Conservation (phyloP, 2,329 filamentous ascomycete genomes). For the Metarhizium brunneum region DNA sequence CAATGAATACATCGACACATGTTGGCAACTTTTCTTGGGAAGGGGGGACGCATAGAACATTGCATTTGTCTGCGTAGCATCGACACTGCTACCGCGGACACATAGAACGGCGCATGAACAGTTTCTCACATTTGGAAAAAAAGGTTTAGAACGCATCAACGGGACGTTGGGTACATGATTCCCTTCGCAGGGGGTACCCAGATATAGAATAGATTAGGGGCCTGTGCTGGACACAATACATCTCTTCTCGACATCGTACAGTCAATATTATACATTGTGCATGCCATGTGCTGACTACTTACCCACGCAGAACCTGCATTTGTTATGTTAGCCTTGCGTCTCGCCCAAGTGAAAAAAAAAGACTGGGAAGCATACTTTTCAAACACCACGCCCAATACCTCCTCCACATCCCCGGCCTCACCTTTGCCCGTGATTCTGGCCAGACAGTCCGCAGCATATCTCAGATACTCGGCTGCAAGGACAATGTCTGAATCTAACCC, state of each 20-base stretch:
- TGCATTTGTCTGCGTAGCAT: neutral
- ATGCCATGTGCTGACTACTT: conserved; percentile 21
- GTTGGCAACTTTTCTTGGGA: neutral
- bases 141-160: neutral
- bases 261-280: neutral
- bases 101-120: neutral
- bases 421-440: conserved; percentile 81
- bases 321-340: conserved; percentile 4
- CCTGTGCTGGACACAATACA: neutral
- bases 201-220: neutral
- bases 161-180: neutral
- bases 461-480: conserved; percentile 79
- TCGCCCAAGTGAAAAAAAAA: neutral
- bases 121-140: neutral
- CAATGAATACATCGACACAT: neutral
- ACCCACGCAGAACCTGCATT: conserved; percentile 35
- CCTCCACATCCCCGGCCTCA: conserved; percentile 82
- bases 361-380: conserved; percentile 65
- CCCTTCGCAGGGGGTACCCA: neutral
- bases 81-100: neutral
- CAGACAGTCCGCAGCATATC: conserved; percentile 70
- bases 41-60: neutral
- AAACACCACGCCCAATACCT: conserved; percentile 92
- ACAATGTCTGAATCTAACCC: conserved; percentile 66
- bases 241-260: neutral